These are phyloP conservation scores for Dalechampia spathulata DNA, from an alignment of 441 rosid genomes.

Conservation along the genomic window DNA sequence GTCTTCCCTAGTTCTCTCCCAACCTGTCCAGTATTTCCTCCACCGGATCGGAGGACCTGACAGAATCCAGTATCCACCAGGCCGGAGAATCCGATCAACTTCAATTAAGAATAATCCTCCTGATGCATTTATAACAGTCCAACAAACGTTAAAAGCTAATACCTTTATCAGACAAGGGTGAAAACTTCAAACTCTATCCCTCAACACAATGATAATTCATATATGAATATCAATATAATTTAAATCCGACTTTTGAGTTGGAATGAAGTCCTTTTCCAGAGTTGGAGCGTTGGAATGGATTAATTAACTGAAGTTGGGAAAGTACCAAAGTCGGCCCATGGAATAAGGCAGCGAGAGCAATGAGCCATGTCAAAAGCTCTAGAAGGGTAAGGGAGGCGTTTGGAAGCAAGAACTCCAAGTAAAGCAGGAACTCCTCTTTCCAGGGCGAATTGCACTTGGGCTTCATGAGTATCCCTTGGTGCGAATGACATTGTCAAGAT, in stretches of 20 bases:
- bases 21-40: slow-evolving; percentile 57
- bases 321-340: slow-evolving; percentile 57
- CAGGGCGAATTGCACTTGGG: slow-evolving; percentile 83
- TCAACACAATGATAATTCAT: no score
- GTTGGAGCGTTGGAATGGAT: no score
- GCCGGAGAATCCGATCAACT: slow-evolving; percentile 71
- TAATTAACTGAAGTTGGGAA: no score
- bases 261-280: no score
- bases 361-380: slow-evolving; percentile 90
- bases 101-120: slow-evolving; percentile 75
- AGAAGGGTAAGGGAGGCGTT: slow-evolving; percentile 83
- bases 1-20: slow-evolving; percentile 62
- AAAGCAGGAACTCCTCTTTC: slow-evolving; percentile 92
- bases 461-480: slow-evolving; percentile 89
- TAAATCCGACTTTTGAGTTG: no score
- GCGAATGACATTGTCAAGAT: slow-evolving; percentile 73
- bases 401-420: slow-evolving; percentile 71
- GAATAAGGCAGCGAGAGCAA: slow-evolving; percentile 93
- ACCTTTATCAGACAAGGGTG: no score
- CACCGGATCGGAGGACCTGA: slow-evolving; percentile 85
- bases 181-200: no score
- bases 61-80: slow-evolving; percentile 88
- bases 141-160: no score
- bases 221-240: no score
- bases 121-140: no score